Evolutionary conservation across 768 basidiomycete species (phyloP).

Genomic region (Butyriboletus loyo): DNA sequence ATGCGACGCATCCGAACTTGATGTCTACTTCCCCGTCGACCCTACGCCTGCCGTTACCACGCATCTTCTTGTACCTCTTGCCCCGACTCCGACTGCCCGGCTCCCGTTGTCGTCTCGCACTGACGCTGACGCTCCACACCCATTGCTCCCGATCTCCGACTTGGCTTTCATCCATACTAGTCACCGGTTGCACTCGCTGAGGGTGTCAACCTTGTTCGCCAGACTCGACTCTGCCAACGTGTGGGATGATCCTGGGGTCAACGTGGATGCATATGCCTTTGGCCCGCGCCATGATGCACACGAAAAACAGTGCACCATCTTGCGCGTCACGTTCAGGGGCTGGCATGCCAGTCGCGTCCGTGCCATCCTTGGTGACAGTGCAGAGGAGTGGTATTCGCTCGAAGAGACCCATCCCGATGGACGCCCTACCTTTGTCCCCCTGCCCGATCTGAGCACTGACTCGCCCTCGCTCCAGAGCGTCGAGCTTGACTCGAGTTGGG

Average conservation of each 20-base stretch:
- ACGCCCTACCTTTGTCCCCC: constrained; percentile 1
- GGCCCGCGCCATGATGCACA: constrained; percentile 33
- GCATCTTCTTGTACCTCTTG: constrained; percentile 70
- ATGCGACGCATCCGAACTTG: constrained; percentile 41
- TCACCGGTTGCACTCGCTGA: constrained; percentile 55
- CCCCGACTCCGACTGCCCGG: constrained; percentile 68
- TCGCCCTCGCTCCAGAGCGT: constrained; percentile 1
- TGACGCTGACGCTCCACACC: constrained; percentile 18
- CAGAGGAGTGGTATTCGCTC: constrained; percentile 72
- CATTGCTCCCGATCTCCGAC: constrained; percentile 52
- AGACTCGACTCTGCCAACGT: constrained; percentile 67
- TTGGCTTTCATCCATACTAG: constrained; percentile 50
- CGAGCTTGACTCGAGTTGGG: constrained; percentile 4
- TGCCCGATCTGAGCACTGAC: background rate
- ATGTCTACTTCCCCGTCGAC: constrained; percentile 57
- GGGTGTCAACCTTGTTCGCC: constrained; percentile 66
- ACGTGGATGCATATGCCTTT: constrained; percentile 60
- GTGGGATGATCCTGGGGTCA: constrained; percentile 50
- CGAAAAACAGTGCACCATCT: constrained; percentile 59
- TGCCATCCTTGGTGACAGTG: constrained; percentile 65
- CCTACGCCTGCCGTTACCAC: constrained; percentile 49
- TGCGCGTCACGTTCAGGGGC: constrained; percentile 69
- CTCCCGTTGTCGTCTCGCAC: constrained; percentile 47
- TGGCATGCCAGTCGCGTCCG: constrained; percentile 69
- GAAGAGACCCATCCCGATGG: constrained; percentile 46